Conservation (phyloP, 768 basidiomycete species). For the Tricholoma saponaceum region DNA sequence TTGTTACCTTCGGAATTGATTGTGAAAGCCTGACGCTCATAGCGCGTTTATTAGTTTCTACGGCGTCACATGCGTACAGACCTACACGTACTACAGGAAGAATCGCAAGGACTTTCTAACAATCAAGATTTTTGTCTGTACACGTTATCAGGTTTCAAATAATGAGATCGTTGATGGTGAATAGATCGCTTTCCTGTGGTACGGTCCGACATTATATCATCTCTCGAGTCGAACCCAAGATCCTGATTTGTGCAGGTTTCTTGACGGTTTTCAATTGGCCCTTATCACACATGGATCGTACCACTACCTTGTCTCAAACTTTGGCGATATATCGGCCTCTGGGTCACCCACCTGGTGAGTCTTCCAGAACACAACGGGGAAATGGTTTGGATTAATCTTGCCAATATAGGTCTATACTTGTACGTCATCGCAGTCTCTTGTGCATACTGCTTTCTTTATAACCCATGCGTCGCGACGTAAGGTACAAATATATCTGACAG, state of each 20-base stretch:
- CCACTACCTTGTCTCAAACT: conserved; percentile 10
- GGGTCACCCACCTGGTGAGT: not conserved
- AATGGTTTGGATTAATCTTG: not conserved
- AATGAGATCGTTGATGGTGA: not conserved
- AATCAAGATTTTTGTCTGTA: conserved; percentile 7
- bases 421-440: not conserved
- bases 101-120: not conserved
- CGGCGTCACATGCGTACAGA: conserved; percentile 13
- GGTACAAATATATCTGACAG: conserved; percentile 24
- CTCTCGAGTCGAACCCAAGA: too few species aligned
- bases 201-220: not conserved
- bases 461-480: not conserved
- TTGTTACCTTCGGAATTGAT: not conserved
- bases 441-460: not conserved
- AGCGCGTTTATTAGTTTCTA: conserved; percentile 21
- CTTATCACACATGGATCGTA: conserved; percentile 10
- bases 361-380: not conserved
- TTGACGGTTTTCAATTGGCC: conserved; percentile 11
- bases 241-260: not conserved
- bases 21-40: not conserved
- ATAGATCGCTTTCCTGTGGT: conserved; percentile 13
- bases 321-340: conserved; percentile 3
- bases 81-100: conserved; percentile 7
- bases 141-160: not conserved
- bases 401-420: not conserved